Evolutionary conservation across 345 rosid species (phyloP).

Genomic region (Streptanthus diversifolius): DNA sequence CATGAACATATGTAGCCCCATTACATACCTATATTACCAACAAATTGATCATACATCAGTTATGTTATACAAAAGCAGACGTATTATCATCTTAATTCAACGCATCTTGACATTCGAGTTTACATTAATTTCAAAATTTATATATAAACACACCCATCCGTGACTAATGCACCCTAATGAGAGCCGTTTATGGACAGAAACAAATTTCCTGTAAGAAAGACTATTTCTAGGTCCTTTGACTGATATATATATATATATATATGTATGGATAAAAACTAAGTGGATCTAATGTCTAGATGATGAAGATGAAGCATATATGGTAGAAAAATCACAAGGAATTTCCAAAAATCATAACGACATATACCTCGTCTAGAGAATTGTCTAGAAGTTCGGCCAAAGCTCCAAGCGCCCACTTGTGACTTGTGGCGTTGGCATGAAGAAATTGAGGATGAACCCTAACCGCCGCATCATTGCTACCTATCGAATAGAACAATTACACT

Average conservation of each 20-base stretch:
- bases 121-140: too few relatives aligned
- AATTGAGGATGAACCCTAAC: constrained; percentile 90
- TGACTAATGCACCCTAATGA: neutral
- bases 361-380: constrained; percentile 87
- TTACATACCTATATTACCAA: constrained; percentile 37
- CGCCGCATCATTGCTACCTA: constrained; percentile 56
- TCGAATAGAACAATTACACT: constrained; percentile 6
- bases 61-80: neutral
- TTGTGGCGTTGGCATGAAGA: constrained; percentile 87
- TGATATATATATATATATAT: too few relatives aligned
- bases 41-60: neutral
- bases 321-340: neutral
- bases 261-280: neutral
- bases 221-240: neutral
- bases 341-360: neutral
- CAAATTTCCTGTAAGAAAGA: constrained; percentile 1
- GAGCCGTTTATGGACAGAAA: too few relatives aligned
- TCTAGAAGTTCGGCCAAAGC: constrained; percentile 89
- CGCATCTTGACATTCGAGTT: neutral
- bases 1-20: constrained; percentile 55
- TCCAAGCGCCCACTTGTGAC: constrained; percentile 96
- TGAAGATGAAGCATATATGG: neutral
- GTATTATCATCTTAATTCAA: neutral
- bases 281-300: neutral
- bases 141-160: too few relatives aligned